Conservation (phyloP, 805 yeast species). For the Sungouiozyma intestinalis region DNA sequence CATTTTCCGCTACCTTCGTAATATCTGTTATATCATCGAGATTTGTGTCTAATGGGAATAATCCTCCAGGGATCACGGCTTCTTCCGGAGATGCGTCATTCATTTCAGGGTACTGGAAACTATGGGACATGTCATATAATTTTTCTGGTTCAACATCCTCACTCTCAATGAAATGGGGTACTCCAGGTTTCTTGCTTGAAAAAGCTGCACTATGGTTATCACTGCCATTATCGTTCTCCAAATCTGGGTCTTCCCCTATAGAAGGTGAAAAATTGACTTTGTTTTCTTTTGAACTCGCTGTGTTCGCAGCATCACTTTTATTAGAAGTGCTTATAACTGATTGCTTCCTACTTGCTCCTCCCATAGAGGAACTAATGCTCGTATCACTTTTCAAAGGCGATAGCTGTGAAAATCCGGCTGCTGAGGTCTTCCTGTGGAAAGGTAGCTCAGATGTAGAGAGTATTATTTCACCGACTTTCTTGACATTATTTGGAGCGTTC, state of each 20-base stretch:
- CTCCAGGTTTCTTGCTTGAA: not conserved
- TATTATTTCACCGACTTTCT: not conserved
- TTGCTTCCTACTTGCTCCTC: not conserved
- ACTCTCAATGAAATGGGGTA: not conserved
- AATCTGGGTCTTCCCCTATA: too few relatives aligned
- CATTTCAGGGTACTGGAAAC: not conserved
- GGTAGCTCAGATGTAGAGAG: not conserved
- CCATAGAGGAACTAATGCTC: not conserved
- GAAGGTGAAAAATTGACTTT: too few relatives aligned
- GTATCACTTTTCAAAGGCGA: not conserved
- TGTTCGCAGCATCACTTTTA: not conserved
- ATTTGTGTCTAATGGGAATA: slow-evolving; percentile 22
- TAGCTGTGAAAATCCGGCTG: not conserved
- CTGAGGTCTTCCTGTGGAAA: not conserved
- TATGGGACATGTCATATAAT: not conserved
- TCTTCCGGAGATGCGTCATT: not conserved
- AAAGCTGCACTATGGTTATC: not conserved
- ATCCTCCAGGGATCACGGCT: not conserved
- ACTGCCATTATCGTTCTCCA: not conserved
- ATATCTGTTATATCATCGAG: slow-evolving; percentile 21
- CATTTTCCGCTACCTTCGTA: slow-evolving; percentile 8
- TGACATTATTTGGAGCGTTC: not conserved
- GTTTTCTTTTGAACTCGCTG: not conserved
- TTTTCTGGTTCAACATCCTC: not conserved
- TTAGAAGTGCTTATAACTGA: not conserved